Base-by-base conservation (phyloP, 805 yeast species). In the Millerozyma acaciae region DNA sequence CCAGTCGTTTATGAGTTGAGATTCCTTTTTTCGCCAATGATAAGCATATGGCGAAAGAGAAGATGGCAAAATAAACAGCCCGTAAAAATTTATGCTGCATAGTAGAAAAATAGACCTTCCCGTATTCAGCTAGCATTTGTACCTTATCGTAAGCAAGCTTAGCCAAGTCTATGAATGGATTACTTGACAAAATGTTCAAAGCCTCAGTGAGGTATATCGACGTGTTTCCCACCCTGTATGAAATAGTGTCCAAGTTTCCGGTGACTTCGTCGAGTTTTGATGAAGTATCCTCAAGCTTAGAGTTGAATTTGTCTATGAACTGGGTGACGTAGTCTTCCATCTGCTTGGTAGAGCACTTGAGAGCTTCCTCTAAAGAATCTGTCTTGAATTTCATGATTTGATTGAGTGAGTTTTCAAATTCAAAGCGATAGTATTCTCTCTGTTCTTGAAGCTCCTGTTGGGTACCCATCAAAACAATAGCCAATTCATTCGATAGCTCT, bases 261-360 rank as follows among this genome's bases (percentile, higher is more conserved):
- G 32, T 35, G 13, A 41, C 30, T 7, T 30, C 27, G 9, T 37
- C 40, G 18, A 47, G 26, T 16, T 28, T 39, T 14, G 19, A 12
- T 6, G 31, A 25, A 13, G 46, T 37, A 4, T 31, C 32, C 10
- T 30, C 21, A 4, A 38, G 30, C 23, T 35, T 40, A 6, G n/a
- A 10, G 17, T 43, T 45, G 7, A 47, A 29, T 3, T 17, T 18
- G 21, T 35, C 35, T 14, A 47, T 21, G 13, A 33, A 32, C 3
- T 21, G 19, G 3, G 26, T 26, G 12, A 44, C 28, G 16, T 33
- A 23, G 5, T 12, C 7, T 21, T 40, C 44, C 12, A 42, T 29
- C 6, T 30, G 30, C 6, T 22, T 28, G 8, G 14, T 30, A 6
- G 37, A 26, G n/a, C 18, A 17, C 16, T 19, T 22, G 4, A 38